Evolutionary conservation across 2,329 filamentous ascomycete genomes (phyloP), one percentile per base, ranked within the genome.

Genomic region (Xylariaceae sp.): DNA sequence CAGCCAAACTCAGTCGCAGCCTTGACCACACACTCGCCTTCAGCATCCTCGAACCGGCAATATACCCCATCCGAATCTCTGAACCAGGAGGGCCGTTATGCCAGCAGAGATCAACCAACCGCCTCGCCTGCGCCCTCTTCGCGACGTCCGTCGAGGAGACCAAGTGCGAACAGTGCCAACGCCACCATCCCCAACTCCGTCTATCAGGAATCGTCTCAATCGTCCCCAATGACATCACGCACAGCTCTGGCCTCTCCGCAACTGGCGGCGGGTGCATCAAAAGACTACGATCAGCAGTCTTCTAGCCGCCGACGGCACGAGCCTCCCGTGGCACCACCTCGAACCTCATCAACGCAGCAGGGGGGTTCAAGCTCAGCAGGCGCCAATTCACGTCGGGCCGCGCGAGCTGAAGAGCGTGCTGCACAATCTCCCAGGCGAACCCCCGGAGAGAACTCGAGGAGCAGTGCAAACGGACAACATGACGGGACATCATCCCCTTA

Each of bases 321-420:
- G 74, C 83, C 88, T 48, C 87, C 89, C 19, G 79, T 89, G 61
- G 86, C 88, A 50, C 91, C 89, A 44, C 89, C 89, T 34, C 83
- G 91, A 65, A 92, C 89, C 7, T 95, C 91, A 13, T 94, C 90
- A 41, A 87, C 84, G 58, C 82, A 84, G 59, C 79, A 73, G 69
- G 71, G 61, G 53, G 63, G 60, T 60, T 50, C 69, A 2, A 62
- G 58, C 28, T 53, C 64, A n/a, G 66, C 69, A 6, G 34, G 34
- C 28, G 66, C 74, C 14, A 72, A 65, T 59, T 72, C 78, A 28
- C 71, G 78, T 49, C 73, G 77, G 61, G 66, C 69, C 36, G 66
- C 73, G 14, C 72, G 77, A 48, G 61, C 73, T n/a, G 72, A 68
- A 61, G 77, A 80, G 44, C 75, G 73, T 54, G 63, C 70, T 38